Evolutionary conservation across 2,329 filamentous ascomycete species (phyloP).

Genomic region (Ophiostoma sp.): DNA sequence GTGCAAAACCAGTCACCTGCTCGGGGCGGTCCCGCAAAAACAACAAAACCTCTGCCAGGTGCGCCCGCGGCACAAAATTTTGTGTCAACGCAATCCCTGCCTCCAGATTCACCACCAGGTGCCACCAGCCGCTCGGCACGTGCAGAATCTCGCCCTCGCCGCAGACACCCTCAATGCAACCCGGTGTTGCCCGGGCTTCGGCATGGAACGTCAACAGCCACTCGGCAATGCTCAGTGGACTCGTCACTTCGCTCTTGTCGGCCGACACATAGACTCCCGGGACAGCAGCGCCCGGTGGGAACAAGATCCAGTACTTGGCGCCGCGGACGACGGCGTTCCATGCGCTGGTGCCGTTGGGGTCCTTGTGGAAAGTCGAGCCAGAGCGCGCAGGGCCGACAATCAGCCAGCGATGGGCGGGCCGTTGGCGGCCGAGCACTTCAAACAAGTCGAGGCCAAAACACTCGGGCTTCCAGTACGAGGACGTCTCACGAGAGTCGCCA

Average conservation of each 20-base stretch:
- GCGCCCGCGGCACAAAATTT: constrained; percentile 83
- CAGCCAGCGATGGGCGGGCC: constrained; percentile 88
- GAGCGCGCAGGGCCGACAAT: constrained; percentile 85
- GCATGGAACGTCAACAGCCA: constrained; percentile 89
- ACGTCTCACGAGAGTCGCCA: constrained; percentile 42
- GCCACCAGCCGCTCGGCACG: constrained; percentile 95
- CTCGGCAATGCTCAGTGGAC: constrained; percentile 92
- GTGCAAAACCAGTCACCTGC: constrained; percentile 78
- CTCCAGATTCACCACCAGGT: constrained; percentile 88
- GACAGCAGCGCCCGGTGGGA: constrained; percentile 74
- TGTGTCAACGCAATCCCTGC: constrained; percentile 86
- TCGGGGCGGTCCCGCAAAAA: constrained; percentile 81
- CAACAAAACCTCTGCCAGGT: constrained; percentile 71
- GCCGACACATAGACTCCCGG: constrained; percentile 88
- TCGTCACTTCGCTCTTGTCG: constrained; percentile 91
- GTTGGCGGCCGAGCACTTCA: constrained; percentile 70
- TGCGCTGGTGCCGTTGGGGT: constrained; percentile 70
- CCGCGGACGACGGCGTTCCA: constrained; percentile 94
- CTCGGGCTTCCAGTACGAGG: constrained; percentile 73
- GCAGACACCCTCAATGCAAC: constrained; percentile 85
- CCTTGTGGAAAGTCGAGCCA: constrained; percentile 93
- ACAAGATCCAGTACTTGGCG: constrained; percentile 99
- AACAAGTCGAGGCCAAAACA: constrained; percentile 90
- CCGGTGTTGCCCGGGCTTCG: constrained; percentile 72
- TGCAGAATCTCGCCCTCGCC: constrained; percentile 81